Evolutionary conservation across 768 basidiomycete genomes (phyloP).

Genomic region (Tubosaeta sp.): DNA sequence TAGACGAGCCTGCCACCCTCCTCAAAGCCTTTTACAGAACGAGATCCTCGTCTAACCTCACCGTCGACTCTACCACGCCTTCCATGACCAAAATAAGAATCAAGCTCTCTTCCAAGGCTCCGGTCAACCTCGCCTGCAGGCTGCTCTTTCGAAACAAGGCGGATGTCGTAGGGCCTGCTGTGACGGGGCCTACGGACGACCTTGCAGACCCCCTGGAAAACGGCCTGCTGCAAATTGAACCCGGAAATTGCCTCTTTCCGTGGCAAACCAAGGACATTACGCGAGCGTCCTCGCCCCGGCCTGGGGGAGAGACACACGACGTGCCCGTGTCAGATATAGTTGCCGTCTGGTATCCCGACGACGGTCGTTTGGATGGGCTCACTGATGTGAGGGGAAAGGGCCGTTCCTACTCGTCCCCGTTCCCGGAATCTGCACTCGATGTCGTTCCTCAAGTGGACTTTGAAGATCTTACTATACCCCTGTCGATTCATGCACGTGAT

Average conservation of each 20-base stretch:
- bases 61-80: constrained; percentile 41
- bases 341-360: constrained; percentile 14
- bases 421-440: constrained; percentile 59
- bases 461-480: constrained; percentile 49
- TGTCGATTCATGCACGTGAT: constrained; percentile 42
- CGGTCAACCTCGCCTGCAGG: constrained; percentile 54
- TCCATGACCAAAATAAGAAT: constrained; percentile 47
- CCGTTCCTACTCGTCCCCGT: constrained; percentile 62
- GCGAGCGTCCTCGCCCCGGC: constrained; percentile 9
- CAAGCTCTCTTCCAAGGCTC: constrained; percentile 40
- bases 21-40: constrained; percentile 41
- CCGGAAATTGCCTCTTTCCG: constrained; percentile 37
- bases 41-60: constrained; percentile 55
- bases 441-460: constrained; percentile 44
- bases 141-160: constrained; percentile 44
- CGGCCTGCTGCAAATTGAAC: constrained; percentile 24
- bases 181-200: constrained; percentile 2
- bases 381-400: constrained; percentile 42
- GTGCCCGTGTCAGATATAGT: constrained; percentile 5
- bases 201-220: constrained; percentile 7
- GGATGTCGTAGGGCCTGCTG: constrained; percentile 14
- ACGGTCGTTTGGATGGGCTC: constrained; percentile 15
- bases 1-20: constrained; percentile 13
- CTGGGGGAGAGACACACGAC: constrained; percentile 14
- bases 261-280: constrained; percentile 37